Base-by-base conservation (phyloP, 495 filamentous ascomycete genomes). In the Penicillium coffeae region DNA sequence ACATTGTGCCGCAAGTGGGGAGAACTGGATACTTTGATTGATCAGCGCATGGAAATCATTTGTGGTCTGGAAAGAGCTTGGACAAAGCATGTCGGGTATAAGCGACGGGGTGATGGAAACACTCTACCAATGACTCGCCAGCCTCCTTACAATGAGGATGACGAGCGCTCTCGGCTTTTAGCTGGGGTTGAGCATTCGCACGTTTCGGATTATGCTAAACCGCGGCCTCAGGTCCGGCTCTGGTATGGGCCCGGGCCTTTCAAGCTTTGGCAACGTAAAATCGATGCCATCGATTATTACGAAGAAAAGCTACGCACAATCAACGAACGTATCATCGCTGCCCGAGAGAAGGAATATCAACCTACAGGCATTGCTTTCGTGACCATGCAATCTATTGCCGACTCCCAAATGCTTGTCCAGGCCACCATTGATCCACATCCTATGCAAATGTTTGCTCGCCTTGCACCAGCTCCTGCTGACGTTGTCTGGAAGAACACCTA, bases 401-500 rank as follows among this genome's bases (percentile, higher is more conserved):
- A 90, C 18, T 82, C 79, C 47, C 93, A 98, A 72, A 94, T 96
- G 87, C 89, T 90, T 13, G 84, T 94, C 35, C 93, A 99, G 64
- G 89, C 94, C 0, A 82, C 90, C 3, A 79, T 99, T 21, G 91
- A 96, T 58, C 89, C 93, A 1, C 83, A 84, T 18, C 94, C 94
- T 9, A 84, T 87, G 58, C 84, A 85, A 42, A 72, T 97, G n/a
- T 71, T 91, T 15, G 90, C 90, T 10, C 88, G 88, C 22, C 81
- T 87, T 44, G 89, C 92, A 1, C 93, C 93, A 0, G 82, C 90
- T 1, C 93, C 93, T 2, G 80, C 86, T 2, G 90, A 96, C 63
- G 80, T 99, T 15, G 79, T 95, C 2, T 99, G 93, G 93, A 75
- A 75, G 42, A 97, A 97, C 56, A 96, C 89, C 0, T 99, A 97